Evolutionary conservation across 2,329 filamentous ascomycete genomes (phyloP).

Genomic region (Westerdykella ornata): DNA sequence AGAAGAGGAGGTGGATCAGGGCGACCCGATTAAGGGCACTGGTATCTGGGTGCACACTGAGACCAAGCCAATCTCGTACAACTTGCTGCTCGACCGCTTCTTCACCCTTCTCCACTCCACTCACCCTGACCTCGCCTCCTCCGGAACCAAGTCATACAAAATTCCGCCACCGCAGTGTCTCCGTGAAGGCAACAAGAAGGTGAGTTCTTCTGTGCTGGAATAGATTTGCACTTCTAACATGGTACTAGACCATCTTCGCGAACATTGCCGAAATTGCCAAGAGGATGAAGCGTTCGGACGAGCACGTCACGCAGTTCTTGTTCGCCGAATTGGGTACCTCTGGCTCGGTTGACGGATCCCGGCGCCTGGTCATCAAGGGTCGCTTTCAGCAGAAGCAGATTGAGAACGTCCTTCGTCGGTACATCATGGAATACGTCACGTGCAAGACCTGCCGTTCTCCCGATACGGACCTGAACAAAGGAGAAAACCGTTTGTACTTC

Average conservation of each 20-base stretch:
- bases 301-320: conserved; percentile 94
- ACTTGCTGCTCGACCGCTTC: conserved; percentile 80
- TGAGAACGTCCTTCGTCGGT: conserved; percentile 91
- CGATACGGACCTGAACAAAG: conserved; percentile 95
- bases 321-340: conserved; percentile 98
- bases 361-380: conserved; percentile 95
- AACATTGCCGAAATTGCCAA: conserved; percentile 99
- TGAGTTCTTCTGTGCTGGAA: neutral
- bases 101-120: conserved; percentile 91
- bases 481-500: conserved; percentile 98
- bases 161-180: conserved; percentile 97
- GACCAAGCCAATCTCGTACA: conserved; percentile 72
- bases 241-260: conserved; percentile 81
- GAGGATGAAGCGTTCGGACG: conserved; percentile 97
- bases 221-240: conserved; percentile 1
- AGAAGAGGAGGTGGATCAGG: conserved; percentile 51
- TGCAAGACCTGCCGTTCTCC: conserved; percentile 97
- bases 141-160: conserved; percentile 92
- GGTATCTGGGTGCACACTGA: conserved; percentile 85
- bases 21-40: conserved; percentile 79
- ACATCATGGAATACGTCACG: conserved; percentile 96
- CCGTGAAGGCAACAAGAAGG: conserved; percentile 91
- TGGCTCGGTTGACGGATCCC: conserved; percentile 87
- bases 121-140: conserved; percentile 90
- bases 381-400: conserved; percentile 99